These are phyloP conservation scores for Cladophialophora yegresii DNA, from an alignment of 2,329 filamentous ascomycete genomes.

Conservation along the genomic window DNA sequence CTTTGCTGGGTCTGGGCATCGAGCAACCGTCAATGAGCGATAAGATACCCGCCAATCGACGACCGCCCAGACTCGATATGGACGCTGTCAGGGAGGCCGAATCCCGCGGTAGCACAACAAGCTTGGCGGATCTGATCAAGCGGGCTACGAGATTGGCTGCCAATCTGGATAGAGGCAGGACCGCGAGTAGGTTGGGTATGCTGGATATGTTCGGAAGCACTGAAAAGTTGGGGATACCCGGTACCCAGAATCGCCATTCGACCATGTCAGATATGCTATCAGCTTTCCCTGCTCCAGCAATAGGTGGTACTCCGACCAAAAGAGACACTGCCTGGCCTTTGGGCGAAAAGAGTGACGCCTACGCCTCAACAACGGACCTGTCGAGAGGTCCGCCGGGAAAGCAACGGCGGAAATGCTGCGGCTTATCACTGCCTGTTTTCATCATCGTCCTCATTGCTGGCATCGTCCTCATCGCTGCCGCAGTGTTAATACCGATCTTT, in stretches of 20 bases:
- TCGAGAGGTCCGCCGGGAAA: slow-evolving; percentile 36
- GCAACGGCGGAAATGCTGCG: slow-evolving; percentile 69
- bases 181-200: slow-evolving; percentile 60
- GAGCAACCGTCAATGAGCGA: slow-evolving; percentile 42
- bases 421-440: slow-evolving; percentile 78
- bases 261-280: slow-evolving; percentile 66
- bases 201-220: slow-evolving; percentile 50
- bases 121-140: slow-evolving; percentile 84
- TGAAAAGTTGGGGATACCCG: slow-evolving; percentile 35
- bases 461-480: slow-evolving; percentile 73
- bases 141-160: slow-evolving; percentile 83
- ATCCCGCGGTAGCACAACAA: slow-evolving; percentile 84
- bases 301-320: slow-evolving; percentile 51
- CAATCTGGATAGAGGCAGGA: slow-evolving; percentile 80
- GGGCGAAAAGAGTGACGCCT: slow-evolving; percentile 39
- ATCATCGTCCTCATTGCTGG: slow-evolving; percentile 66
- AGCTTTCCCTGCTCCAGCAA: slow-evolving; percentile 62
- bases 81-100: slow-evolving; percentile 80
- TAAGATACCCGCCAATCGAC: slow-evolving; percentile 43
- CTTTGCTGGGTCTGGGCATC: slow-evolving; percentile 29
- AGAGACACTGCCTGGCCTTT: slow-evolving; percentile 44
- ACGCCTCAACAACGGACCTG: slow-evolving; percentile 28
- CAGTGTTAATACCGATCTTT: slow-evolving; percentile 74
- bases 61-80: slow-evolving; percentile 76
- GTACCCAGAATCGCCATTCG: slow-evolving; percentile 46